These are phyloP conservation scores for Psophocarpus tetragonolobus DNA, from an alignment of 306 rosid species.

Conservation along the genomic window DNA sequence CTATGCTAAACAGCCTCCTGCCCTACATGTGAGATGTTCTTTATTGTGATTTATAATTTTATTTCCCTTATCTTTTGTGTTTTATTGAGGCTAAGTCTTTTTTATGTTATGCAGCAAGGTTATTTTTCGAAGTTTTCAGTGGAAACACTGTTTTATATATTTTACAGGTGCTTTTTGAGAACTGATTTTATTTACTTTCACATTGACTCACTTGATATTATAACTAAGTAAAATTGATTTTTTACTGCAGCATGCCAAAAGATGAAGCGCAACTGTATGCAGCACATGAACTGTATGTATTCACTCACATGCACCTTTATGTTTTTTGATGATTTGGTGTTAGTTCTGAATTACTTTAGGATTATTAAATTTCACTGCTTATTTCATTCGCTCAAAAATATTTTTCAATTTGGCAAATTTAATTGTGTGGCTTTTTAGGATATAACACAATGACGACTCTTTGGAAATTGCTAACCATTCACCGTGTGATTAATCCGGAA, in stretches of 20 bases:
- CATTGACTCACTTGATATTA: not conserved
- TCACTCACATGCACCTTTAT: not conserved
- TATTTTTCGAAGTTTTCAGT: slow-evolving; percentile 71
- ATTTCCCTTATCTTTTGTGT: not conserved
- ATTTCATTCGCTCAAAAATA: not conserved
- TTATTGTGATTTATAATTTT: slow-evolving; percentile 3
- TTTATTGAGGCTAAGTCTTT: slow-evolving; percentile 22
- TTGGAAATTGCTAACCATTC: not conserved
- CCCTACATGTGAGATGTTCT: slow-evolving; percentile 61
- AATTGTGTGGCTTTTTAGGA: slow-evolving; percentile 9
- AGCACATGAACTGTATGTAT: slow-evolving; percentile 86
- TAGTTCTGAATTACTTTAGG: slow-evolving; percentile 12
- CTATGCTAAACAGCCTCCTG: slow-evolving; percentile 73
- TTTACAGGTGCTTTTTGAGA: slow-evolving; percentile 72
- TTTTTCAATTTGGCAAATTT: not conserved
- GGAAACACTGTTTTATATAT: slow-evolving; percentile 88
- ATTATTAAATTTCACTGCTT: too few species aligned
- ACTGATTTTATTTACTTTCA: not conserved
- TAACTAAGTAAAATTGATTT: slow-evolving; percentile 1
- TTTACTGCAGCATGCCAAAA: slow-evolving; percentile 83
- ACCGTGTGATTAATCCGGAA: too few species aligned
- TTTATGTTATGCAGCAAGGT: slow-evolving; percentile 65
- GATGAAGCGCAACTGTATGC: slow-evolving; percentile 92
- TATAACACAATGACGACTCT: not conserved
- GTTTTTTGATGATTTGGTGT: not conserved